Base-by-base conservation (phyloP, 73 alveolate species). In the Uronychia setigera region DNA sequence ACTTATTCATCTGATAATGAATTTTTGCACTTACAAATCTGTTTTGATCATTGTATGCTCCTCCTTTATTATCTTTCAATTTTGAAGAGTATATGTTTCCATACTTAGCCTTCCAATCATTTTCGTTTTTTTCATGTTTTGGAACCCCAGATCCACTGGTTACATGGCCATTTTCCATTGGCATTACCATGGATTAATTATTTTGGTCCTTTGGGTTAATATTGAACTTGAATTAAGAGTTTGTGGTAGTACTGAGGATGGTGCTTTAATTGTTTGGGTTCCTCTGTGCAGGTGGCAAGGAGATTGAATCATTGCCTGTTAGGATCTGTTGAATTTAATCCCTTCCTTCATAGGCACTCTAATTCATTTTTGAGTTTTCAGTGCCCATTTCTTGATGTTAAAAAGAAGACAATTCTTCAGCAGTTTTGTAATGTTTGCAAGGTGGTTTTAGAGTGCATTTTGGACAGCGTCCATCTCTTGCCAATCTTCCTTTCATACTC, bases 361-460 rank as follows among this genome's bases (percentile, higher is more conserved):
- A 5, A 46, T 46, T 46, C 67, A n/a, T n/a, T n/a, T n/a, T n/a
- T n/a, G n/a, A n/a, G n/a, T n/a, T n/a, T n/a, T n/a, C n/a, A n/a
- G n/a, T n/a, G n/a, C n/a, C n/a, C n/a, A n/a, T n/a, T n/a, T n/a
- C n/a, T n/a, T n/a, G n/a, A n/a, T n/a, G n/a, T n/a, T n/a, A n/a
- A n/a, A n/a, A n/a, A n/a, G n/a, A n/a, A n/a, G 87, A 58, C 30
- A 81, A 11, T 27, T 81, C 88, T 29, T 81, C 88, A 9, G 60
- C 27, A 29, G 29, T 29, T 25, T 11, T 9, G 59, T 30, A 83
- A 67, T 83, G 91, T 28, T 74, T 76, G 79, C 91, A 83, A 31
- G 91, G 91, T 26, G 81, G 83, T 32, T 83, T 83, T 19, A 83
- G 79, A 31, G 91, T 76, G 74, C 91, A 83, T n/a, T 59, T 75